phyloP scores from a whole-genome alignment of 768 basidiomycete species.

The Xerocomus potaroensis region DNA sequence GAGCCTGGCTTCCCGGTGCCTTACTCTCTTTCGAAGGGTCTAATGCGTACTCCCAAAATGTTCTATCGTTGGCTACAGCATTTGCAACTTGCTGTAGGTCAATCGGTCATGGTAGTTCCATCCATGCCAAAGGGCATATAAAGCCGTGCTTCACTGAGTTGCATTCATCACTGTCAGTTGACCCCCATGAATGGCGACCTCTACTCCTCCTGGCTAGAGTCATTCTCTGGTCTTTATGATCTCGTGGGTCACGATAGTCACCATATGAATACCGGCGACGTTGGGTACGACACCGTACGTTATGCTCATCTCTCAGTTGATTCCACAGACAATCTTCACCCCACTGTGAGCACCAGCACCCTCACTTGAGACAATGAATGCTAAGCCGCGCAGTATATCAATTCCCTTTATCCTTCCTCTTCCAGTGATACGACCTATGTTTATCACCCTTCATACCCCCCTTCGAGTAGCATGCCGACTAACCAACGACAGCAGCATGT shows the following conservation, averaged over 20 bases:
- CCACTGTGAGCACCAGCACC: conserved; percentile 16
- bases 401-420: neutral
- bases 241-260: neutral
- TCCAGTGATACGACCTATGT: neutral
- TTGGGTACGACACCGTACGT: neutral
- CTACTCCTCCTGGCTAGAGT: conserved; percentile 3
- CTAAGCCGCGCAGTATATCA: conserved; percentile 15
- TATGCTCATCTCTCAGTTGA: neutral
- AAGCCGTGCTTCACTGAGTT: neutral
- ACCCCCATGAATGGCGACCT: conserved; percentile 16
- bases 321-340: neutral
- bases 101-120: too few species aligned
- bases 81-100: conserved; percentile 25
- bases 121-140: too few species aligned
- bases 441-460: neutral
- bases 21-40: too few species aligned
- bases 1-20: neutral
- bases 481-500: conserved; percentile 7
- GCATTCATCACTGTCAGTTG: neutral
- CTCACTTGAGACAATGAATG: too few species aligned
- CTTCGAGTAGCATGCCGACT: neutral
- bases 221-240: conserved; percentile 1
- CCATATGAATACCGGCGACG: neutral
- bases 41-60: too few species aligned
- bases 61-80: too few species aligned